These are phyloP conservation scores for Clitopilus hobsonii DNA, from an alignment of 768 basidiomycete genomes.

Conservation along the genomic window DNA sequence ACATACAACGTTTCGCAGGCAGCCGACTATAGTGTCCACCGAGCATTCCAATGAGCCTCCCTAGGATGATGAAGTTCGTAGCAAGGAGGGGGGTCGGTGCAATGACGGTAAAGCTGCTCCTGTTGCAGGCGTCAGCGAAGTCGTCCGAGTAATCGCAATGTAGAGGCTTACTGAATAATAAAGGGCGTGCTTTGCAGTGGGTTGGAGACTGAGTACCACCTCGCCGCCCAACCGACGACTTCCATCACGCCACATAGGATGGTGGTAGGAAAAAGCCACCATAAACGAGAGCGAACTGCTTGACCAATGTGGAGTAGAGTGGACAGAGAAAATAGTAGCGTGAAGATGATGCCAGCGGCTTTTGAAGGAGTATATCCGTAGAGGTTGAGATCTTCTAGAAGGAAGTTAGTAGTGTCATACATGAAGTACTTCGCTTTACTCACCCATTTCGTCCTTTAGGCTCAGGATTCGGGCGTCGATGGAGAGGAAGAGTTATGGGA, in stretches of 20 bases:
- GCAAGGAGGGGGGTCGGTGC: conserved; percentile 56
- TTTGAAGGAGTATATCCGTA: conserved; percentile 39
- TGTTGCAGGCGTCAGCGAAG: conserved; percentile 9
- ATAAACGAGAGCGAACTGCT: conserved; percentile 36
- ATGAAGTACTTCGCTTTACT: too few species aligned
- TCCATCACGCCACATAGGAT: conserved; percentile 45
- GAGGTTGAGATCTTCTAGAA: neutral
- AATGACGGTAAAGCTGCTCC: conserved; percentile 40
- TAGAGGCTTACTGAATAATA: conserved; percentile 35
- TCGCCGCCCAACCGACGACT: conserved; percentile 49
- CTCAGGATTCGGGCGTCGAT: too few species aligned
- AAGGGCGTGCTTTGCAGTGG: conserved; percentile 22
- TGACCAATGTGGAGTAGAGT: conserved; percentile 44
- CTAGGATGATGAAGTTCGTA: conserved; percentile 52
- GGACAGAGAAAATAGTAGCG: conserved; percentile 34
- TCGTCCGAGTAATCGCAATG: neutral
- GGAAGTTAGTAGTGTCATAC: neutral
- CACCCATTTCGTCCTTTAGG: too few species aligned
- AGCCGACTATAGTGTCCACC: conserved; percentile 49
- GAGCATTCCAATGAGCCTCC: conserved; percentile 35
- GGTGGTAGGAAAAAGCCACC: conserved; percentile 51
- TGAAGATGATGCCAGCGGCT: conserved; percentile 30
- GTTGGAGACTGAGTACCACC: conserved; percentile 43
- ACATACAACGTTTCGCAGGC: conserved; percentile 34
- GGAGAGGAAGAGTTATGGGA: neutral